Evolutionary conservation across 768 basidiomycete genomes (phyloP), one percentile per base, ranked within the genome.

Genomic region (Amylocystis lapponica): DNA sequence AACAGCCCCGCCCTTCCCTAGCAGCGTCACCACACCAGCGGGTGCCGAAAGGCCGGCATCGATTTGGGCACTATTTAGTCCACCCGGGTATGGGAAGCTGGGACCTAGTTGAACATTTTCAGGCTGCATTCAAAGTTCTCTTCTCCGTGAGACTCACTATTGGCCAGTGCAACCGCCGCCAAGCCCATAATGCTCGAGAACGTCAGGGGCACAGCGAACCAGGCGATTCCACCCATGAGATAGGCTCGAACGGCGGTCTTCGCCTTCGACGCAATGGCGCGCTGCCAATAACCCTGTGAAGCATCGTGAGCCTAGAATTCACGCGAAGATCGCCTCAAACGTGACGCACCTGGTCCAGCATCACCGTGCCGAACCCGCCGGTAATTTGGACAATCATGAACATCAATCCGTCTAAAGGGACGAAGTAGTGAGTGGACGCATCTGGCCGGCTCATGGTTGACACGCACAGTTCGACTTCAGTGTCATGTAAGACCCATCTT

Each of bases 401-500:
- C 12, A 47, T 36, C 9, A 47, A 32, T 7, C 40, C 46, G 19
- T 42, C 35, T 36, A n/a, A 14, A 25, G 37, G 8, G 29, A 9
- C 29, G n/a, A 30, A 19, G 19, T 19, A 35, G 19, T 17, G 9
- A 11, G 34, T 35, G 11, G 34, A n/a, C n/a, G n/a, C n/a, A n/a
- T n/a, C n/a, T n/a, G n/a, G n/a, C n/a, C n/a, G n/a, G n/a, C n/a
- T n/a, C n/a, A n/a, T n/a, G n/a, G n/a, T n/a, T n/a, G n/a, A n/a
- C 10, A 25, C 41, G 3, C 19, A 42, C 41, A 33, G 16, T 47
- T 47, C 12, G 71, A 72, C 45, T 72, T 72, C 66, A 77, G 68
- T 1, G 75, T 76, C 30, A 75, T 45, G 50, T 75, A 76, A 32
- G 68, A 70, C 13, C 75, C 72, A 14, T 66, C 57, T 27, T 63